phyloP scores from a whole-genome alignment of 1,139 yeast genomes.

The Wickerhamomyces sp. region DNA sequence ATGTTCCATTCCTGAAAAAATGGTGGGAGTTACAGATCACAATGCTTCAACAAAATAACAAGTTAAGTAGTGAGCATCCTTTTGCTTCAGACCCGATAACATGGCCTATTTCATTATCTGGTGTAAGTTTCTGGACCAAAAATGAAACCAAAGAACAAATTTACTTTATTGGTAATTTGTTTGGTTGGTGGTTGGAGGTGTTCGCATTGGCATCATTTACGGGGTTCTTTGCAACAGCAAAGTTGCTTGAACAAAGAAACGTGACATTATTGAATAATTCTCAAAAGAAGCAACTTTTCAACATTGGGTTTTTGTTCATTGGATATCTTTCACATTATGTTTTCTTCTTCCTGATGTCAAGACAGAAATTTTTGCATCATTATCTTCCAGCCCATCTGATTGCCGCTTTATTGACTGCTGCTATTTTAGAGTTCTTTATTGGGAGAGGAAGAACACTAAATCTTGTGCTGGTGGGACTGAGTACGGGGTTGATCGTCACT shows the following conservation, averaged over 20 bases:
- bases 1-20: constrained; percentile 70
- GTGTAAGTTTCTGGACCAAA: constrained; percentile 96
- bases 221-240: constrained; percentile 40
- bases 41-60: constrained; percentile 93
- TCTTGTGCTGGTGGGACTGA: constrained; percentile 28
- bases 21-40: constrained; percentile 84
- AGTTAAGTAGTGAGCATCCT: constrained; percentile 84
- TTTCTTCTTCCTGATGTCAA: constrained; percentile 87
- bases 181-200: constrained; percentile 91
- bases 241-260: constrained; percentile 77
- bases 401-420: constrained; percentile 82
- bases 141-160: constrained; percentile 64
- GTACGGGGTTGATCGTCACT: constrained; percentile 50
- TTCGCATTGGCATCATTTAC: constrained; percentile 59
- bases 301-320: constrained; percentile 75
- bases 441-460: constrained; percentile 48
- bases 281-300: constrained; percentile 74
- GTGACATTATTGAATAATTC: constrained; percentile 48
- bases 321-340: constrained; percentile 90
- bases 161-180: constrained; percentile 81
- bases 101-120: constrained; percentile 92
- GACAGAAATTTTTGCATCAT: constrained; percentile 93
- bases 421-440: constrained; percentile 71
- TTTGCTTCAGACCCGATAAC: constrained; percentile 89
- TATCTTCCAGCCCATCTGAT: constrained; percentile 93